Evolutionary conservation across 2,329 filamentous ascomycete genomes (phyloP).

Genomic region (Alternaria sp.): DNA sequence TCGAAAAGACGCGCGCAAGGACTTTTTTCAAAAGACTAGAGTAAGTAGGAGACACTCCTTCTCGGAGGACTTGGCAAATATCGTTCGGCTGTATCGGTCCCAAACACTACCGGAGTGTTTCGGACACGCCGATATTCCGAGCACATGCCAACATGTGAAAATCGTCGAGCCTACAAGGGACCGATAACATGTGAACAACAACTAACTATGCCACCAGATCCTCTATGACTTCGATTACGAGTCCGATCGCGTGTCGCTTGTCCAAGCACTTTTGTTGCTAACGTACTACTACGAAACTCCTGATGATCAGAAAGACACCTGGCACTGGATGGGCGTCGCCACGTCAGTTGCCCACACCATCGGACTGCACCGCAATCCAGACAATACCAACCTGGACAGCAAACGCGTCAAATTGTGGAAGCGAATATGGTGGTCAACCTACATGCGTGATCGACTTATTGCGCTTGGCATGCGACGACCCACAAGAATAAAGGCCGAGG

Average conservation of each 20-base stretch:
- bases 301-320: slow-evolving; percentile 96
- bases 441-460: slow-evolving; percentile 92
- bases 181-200: slow-evolving; percentile 6
- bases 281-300: slow-evolving; percentile 98
- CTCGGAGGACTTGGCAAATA: slow-evolving; percentile 13
- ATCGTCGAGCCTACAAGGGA: neutral
- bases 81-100: slow-evolving; percentile 23
- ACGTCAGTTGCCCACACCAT: slow-evolving; percentile 94
- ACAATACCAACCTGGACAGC: slow-evolving; percentile 75
- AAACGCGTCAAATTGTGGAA: slow-evolving; percentile 87
- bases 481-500: slow-evolving; percentile 89
- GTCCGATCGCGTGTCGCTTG: slow-evolving; percentile 83
- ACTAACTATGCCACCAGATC: slow-evolving; percentile 60
- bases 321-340: slow-evolving; percentile 98
- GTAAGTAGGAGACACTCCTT: slow-evolving; percentile 63
- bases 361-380: slow-evolving; percentile 86
- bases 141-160: slow-evolving; percentile 25
- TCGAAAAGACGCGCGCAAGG: slow-evolving; percentile 82
- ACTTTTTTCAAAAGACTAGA: slow-evolving; percentile 88
- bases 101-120: slow-evolving; percentile 11
- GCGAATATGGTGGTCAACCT: slow-evolving; percentile 97
- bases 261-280: slow-evolving; percentile 89
- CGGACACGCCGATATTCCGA: slow-evolving; percentile 19
- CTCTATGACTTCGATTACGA: slow-evolving; percentile 97
- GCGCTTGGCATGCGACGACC: slow-evolving; percentile 93